Evolutionary conservation across 768 basidiomycete species (phyloP).

Genomic region (Krasilnikovozyma curviuscula): DNA sequence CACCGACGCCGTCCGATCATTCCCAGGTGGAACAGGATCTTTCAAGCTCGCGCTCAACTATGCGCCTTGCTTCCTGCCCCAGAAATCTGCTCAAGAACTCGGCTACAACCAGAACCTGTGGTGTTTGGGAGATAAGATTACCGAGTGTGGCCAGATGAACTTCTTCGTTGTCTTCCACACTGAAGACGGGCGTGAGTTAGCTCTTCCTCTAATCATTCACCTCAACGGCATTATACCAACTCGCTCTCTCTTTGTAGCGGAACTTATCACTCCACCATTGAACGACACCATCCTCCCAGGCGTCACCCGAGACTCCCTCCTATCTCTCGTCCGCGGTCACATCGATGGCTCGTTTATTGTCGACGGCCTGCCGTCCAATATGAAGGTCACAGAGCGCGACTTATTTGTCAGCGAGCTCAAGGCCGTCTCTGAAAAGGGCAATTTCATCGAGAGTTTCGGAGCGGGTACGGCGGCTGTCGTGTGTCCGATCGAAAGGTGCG

Average conservation of each 20-base stretch:
- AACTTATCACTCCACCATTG: constrained; percentile 71
- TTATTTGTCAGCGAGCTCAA: constrained; percentile 62
- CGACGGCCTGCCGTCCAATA: constrained; percentile 36
- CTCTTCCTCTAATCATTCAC: background rate
- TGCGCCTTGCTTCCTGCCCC: constrained; percentile 64
- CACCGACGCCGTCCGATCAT: constrained; percentile 32
- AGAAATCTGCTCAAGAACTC: constrained; percentile 40
- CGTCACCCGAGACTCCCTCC: constrained; percentile 12
- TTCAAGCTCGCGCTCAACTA: constrained; percentile 32
- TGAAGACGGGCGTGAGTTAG: constrained; percentile 37
- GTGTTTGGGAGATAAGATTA: no score
- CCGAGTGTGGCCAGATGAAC: no score
- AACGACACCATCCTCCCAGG: constrained; percentile 51
- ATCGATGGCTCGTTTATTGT: constrained; percentile 19
- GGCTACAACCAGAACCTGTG: constrained; percentile 66
- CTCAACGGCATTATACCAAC: no score
- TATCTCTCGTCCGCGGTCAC: constrained; percentile 9
- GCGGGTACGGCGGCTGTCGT: constrained; percentile 21
- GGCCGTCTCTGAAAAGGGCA: constrained; percentile 30
- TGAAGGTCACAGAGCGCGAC: constrained; percentile 46
- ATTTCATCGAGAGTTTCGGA: constrained; percentile 36
- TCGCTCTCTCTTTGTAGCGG: no score
- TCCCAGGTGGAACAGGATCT: no score
- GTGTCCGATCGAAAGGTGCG: constrained; percentile 9
- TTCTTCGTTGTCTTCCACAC: constrained; percentile 47